Percentiles rank a stretch among this genome's conserved stretches.
Evolutionary conservation across 1,139 yeast species (phyloP).

Genomic region (Geotrichum carabidarum): DNA sequence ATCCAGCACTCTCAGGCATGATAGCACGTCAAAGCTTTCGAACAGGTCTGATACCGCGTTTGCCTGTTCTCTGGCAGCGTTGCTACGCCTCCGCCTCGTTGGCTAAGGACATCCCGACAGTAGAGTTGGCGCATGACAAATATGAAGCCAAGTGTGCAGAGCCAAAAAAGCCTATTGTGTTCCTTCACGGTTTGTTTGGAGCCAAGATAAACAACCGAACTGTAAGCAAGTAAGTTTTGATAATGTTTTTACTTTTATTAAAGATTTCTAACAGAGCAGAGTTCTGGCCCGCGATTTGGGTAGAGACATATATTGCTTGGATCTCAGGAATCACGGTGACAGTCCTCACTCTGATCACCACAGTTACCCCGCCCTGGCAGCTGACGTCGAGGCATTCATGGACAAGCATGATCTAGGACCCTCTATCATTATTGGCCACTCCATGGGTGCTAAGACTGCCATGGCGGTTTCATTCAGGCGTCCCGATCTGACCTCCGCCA

Average conservation of each 20-base stretch:
- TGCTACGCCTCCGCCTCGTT: constrained; percentile 10
- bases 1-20: background rate
- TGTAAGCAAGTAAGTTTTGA: constrained; percentile 47
- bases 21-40: too few species aligned
- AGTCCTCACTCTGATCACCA: constrained; percentile 69
- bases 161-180: constrained; percentile 51
- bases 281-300: constrained; percentile 36
- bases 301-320: constrained; percentile 58
- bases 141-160: constrained; percentile 10
- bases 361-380: constrained; percentile 76
- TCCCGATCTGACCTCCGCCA: constrained; percentile 57
- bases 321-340: constrained; percentile 83
- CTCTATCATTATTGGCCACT: constrained; percentile 80
- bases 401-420: constrained; percentile 43
- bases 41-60: background rate
- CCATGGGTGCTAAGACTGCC: constrained; percentile 95
- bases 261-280: constrained; percentile 13
- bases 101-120: constrained; percentile 19
- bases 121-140: constrained; percentile 16
- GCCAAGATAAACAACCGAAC: constrained; percentile 71
- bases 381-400: constrained; percentile 77
- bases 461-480: constrained; percentile 77
- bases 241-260: too few species aligned
- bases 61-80: background rate
- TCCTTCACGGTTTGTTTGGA: constrained; percentile 89